phyloP scores from a whole-genome alignment of 2,329 filamentous ascomycete genomes.

The Apiospora sp. region DNA sequence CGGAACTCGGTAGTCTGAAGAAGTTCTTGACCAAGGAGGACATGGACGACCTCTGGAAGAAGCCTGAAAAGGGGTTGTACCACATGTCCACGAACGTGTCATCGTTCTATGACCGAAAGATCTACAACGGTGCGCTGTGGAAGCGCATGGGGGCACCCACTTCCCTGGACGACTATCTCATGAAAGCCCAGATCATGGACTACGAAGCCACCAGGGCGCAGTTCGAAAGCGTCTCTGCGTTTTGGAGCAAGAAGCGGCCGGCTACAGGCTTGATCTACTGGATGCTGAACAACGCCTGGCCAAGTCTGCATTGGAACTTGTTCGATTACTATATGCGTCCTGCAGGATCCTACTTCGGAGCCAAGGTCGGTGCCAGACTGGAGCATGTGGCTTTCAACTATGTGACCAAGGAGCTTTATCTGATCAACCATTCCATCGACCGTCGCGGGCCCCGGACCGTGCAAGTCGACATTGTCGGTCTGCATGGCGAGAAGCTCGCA shows the following conservation, averaged over 20 bases:
- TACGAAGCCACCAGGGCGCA: slow-evolving; percentile 69
- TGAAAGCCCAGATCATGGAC: slow-evolving; percentile 68
- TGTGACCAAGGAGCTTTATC: slow-evolving; percentile 50
- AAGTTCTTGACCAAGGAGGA: slow-evolving; percentile 61
- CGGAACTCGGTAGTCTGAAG: slow-evolving; percentile 60
- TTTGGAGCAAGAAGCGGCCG: slow-evolving; percentile 58
- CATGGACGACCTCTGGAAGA: slow-evolving; percentile 63
- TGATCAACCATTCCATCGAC: slow-evolving; percentile 62
- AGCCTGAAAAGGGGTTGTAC: slow-evolving; percentile 59
- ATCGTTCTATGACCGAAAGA: slow-evolving; percentile 61
- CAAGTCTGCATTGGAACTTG: slow-evolving; percentile 69
- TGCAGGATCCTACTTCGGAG: slow-evolving; percentile 66
- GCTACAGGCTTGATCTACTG: slow-evolving; percentile 71
- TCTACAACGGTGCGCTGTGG: slow-evolving; percentile 66
- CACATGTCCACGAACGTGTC: slow-evolving; percentile 67
- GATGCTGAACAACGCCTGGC: slow-evolving; percentile 74
- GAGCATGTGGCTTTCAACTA: slow-evolving; percentile 68
- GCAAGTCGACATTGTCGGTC: slow-evolving; percentile 57
- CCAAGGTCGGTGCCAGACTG: slow-evolving; percentile 56
- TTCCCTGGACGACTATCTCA: slow-evolving; percentile 63
- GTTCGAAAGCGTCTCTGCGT: slow-evolving; percentile 63
- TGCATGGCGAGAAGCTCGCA: slow-evolving; percentile 52
- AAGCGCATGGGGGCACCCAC: slow-evolving; percentile 59
- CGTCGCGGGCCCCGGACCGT: slow-evolving; percentile 50
- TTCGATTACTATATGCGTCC: slow-evolving; percentile 70